Evolutionary conservation across 345 rosid species (phyloP), one percentile per base, ranked within the genome.

Genomic region (Odontarrhena argentea): DNA sequence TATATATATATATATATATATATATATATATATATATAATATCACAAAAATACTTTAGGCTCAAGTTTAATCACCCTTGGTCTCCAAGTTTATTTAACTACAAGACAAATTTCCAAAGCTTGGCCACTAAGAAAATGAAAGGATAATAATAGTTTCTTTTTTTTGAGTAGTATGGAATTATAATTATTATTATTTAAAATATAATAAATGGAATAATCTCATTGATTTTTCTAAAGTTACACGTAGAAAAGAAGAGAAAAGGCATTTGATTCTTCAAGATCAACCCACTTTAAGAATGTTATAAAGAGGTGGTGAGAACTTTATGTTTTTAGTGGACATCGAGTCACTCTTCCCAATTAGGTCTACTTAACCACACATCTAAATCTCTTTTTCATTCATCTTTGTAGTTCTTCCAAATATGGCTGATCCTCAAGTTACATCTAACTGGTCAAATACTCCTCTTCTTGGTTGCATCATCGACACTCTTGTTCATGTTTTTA

Each of bases 391-490:
- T 5, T 46, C 24, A 32, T 55, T 40, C 52, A 47, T 68, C 8
- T 56, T 11, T 11, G 35, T 38, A 24, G 11, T 24, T 40, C 35
- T 38, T 2, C 25, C 30, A 14, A 48, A n/a, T 64, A 71, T 56
- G 70, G 70, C 57, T 64, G 41, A 49, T 63, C 65, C 76, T 28
- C n/a, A 47, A 30, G 22, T 32, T 56, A 64, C 13, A 9, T 64
- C 46, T 0, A 49, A n/a, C n/a, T 58, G 0, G 3, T 64, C 76
- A 57, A 57, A 46, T 13, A 41, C 34, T 57, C 65, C 59, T 42
- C 76, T 72, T 41, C 66, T 72, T 65, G 76, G 60, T 65, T 72
- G 70, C 66, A 72, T 72, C 54, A 54, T 72, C 7, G 76, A 72
- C 15, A 41, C 35, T 49, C 24, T 72, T 42, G 34, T 72, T 49